Percentiles rank a stretch among this genome's conserved stretches.
phyloP scores from a whole-genome alignment of 2,329 filamentous ascomycete genomes.

The Meredithiella fracta region DNA sequence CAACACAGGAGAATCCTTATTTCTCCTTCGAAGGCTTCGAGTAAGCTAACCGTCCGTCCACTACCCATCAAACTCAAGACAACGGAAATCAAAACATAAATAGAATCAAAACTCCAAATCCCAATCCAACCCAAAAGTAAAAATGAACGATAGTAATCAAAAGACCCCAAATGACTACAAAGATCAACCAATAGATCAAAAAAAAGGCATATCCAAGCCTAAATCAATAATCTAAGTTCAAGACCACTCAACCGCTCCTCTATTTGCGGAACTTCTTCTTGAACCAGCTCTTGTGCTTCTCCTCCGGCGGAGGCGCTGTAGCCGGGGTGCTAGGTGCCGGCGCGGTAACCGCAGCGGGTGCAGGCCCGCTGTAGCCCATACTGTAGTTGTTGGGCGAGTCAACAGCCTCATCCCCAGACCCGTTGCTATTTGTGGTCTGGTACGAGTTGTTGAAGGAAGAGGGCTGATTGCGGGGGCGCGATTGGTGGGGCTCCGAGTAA shows the following conservation, averaged over 20 bases:
- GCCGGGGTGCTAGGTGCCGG: slow-evolving; percentile 5
- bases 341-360: slow-evolving; percentile 16
- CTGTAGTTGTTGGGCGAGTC: slow-evolving; percentile 20
- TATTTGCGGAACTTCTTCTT: slow-evolving; percentile 35
- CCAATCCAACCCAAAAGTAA: no score
- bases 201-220: background rate
- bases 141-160: background rate
- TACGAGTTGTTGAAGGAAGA: slow-evolving; percentile 3
- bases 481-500: slow-evolving; percentile 9
- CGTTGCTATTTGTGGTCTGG: slow-evolving; percentile 14
- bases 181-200: background rate
- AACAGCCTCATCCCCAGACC: slow-evolving; percentile 20
- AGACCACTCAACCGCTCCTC: slow-evolving; percentile 5
- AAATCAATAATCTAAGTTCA: background rate
- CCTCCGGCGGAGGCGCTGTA: slow-evolving; percentile 20
- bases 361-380: slow-evolving; percentile 18
- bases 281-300: slow-evolving; percentile 87
- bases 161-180: slow-evolving; percentile 5
- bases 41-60: background rate
- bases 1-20: no score
- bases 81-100: background rate
- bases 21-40: no score
- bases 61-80: background rate
- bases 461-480: slow-evolving; percentile 10
- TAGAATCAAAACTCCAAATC: background rate